Evolutionary conservation across 139 green algal genomes (phyloP), one percentile per base, ranked within the genome.

Genomic region (Dunaliella sp.): DNA sequence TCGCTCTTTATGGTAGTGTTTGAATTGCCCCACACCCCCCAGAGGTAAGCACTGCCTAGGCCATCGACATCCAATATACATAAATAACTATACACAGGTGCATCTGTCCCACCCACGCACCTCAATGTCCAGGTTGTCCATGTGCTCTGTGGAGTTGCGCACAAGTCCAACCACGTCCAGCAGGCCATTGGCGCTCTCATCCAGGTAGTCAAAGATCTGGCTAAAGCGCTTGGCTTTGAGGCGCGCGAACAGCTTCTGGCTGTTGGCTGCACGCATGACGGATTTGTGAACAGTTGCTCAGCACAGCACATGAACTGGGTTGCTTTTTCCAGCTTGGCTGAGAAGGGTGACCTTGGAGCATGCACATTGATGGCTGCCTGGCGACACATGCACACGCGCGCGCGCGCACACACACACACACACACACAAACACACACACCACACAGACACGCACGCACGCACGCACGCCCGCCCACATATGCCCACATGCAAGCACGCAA

Each of bases 171-270:
- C 79, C 57, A 95, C 84, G 83, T 93, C 87, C 36, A 93, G 59
- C 36, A 48, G 25, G 58, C 88, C 89, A 30, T 48, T 57, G 48
- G 74, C 83, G 33, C 77, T 84, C 65, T 80, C 81, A 81, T 91
- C 91, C 75, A 97, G 90, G 88, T 96, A 97, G 32, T 92, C 89
- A 85, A 95, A 97, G 83, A 97, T 93, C 89, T 96, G 92, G 0
- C 76, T 84, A 86, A 97, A 95, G 74, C 94, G 90, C 88, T 96
- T 95, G 21, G 85, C 75, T 82, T 95, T 93, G 25, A 97, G 89
- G n/a, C 82, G 36, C 35, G 90, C 88, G 33, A 95, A 92, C 86
- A 97, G 80, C n/a, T 59, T 32, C 77, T 86, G 77, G 88, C 90
- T 95, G 65, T 38, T 82, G 38, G 32, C 84, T 84, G 84, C 78